A percentile compares a stretch with the other conserved stretches of the same genome.
phyloP scores from a whole-genome alignment of 768 basidiomycete genomes.

The Multifurca ochricompacta region DNA sequence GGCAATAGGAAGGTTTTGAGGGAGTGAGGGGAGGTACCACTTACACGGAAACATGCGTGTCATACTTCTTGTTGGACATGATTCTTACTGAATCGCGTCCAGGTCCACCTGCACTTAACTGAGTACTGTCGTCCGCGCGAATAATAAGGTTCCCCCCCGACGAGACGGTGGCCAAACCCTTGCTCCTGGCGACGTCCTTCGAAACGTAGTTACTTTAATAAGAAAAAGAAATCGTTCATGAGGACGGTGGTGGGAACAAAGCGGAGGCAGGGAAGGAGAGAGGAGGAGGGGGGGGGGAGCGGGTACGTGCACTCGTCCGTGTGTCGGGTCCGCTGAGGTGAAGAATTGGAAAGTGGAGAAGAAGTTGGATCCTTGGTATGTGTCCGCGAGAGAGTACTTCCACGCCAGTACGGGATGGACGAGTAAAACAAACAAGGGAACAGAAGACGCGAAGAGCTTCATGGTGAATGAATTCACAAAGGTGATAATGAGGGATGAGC shows the following conservation, averaged over 20 bases:
- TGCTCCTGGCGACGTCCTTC: not conserved
- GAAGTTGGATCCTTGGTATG: constrained; percentile 9
- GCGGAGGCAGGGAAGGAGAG: not conserved
- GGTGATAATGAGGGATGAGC: no score
- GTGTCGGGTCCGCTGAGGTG: constrained; percentile 11
- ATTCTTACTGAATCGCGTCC: constrained; percentile 19
- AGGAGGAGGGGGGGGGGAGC: no score
- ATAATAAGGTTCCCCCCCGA: constrained; percentile 9
- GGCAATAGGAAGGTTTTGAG: no score
- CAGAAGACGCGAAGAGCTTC: not conserved
- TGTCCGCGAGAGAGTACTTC: constrained; percentile 6
- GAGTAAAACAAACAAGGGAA: not conserved
- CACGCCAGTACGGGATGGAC: not conserved
- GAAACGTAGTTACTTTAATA: constrained; percentile 12
- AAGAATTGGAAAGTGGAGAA: constrained; percentile 15
- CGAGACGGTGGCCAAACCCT: constrained; percentile 6
- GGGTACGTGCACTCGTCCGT: constrained; percentile 16
- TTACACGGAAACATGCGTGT: constrained; percentile 34
- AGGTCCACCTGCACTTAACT: constrained; percentile 2
- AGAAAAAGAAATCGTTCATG: not conserved
- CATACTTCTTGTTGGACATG: constrained; percentile 9
- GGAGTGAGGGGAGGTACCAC: constrained; percentile 20
- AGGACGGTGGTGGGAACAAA: not conserved
- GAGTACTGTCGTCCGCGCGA: constrained; percentile 5
- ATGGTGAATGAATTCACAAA: no score